Evolutionary conservation across 371 early-diverging fungal species (phyloP), one percentile per base, ranked within the genome.

Genomic region (Syncephalis fuscata): DNA sequence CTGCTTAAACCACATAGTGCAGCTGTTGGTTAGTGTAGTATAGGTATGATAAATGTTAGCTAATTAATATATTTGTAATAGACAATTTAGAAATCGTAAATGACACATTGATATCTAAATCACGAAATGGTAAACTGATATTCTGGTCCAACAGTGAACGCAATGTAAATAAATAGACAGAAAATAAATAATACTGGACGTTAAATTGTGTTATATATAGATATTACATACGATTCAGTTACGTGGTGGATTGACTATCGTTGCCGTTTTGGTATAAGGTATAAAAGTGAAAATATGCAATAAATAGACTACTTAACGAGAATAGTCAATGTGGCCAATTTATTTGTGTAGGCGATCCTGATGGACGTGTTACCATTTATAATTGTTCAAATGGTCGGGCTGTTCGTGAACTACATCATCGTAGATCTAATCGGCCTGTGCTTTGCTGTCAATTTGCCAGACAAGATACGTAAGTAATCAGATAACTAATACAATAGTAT

Each of bases 371-470:
- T 0, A 78, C 64, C 48, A 69, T 88, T 1, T 87, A 74, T 55
- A 70, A 74, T 50, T 52, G 87, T 7, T 63, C 71, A 2, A 76
- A 61, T 10, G 85, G 85, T 21, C 70, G 67, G 50, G 25, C 71
- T 7, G 59, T 85, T 3, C 53, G 77, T 10, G 78, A 76, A 42
- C 58, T 88, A 24, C 64, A 63, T n/a, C 85, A 89, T 58, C 76
- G 82, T 51, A 64, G 87, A 39, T 78, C 86, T 4, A 80, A 75
- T 16, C 81, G 82, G 43, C 73, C 85, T 1, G 76, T 89, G 7
- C 73, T 76, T 24, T 79, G 81, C 50, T 82, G 85, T 51, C 71
- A 66, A 15, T 89, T 89, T 61, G 67, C 85, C 1, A 61, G 79
- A 25, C 79, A 86, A 65, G 74, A 76, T 55, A 68, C 80, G 81